Evolutionary conservation across 1,284 basidiomycete genomes (phyloP).

Genomic region (Cystobasidium slooffiae): DNA sequence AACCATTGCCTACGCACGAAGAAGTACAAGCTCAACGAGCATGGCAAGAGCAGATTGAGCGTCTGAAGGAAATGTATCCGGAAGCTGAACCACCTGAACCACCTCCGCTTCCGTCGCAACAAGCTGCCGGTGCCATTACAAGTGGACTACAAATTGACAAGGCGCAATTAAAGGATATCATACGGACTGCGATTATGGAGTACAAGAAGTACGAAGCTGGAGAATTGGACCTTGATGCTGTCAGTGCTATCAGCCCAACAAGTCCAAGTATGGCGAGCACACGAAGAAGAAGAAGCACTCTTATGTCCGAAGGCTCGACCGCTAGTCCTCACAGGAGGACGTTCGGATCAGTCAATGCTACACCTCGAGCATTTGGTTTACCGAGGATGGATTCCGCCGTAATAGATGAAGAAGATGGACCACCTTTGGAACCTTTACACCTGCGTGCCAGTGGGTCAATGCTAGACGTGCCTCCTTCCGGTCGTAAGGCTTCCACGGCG

Average conservation of each 20-base stretch:
- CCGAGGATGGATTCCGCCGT: slow-evolving; percentile 27
- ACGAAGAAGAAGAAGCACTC: neutral
- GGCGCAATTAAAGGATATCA: slow-evolving; percentile 19
- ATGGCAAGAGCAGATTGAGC: slow-evolving; percentile 36
- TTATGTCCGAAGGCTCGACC: neutral
- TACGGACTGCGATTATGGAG: slow-evolving; percentile 29
- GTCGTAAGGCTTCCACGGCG: neutral
- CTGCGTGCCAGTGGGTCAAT: neutral
- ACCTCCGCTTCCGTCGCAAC: slow-evolving; percentile 29
- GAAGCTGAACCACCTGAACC: slow-evolving; percentile 31
- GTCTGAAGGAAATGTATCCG: slow-evolving; percentile 28
- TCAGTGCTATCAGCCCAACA: neutral
- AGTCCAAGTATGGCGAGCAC: neutral
- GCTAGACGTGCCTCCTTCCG: neutral
- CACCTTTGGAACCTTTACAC: slow-evolving; percentile 9
- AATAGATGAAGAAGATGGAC: slow-evolving; percentile 36
- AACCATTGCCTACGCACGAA: slow-evolving; percentile 39
- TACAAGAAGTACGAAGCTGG: slow-evolving; percentile 22
- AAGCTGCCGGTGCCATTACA: neutral
- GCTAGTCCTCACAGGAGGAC: neutral
- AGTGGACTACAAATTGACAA: slow-evolving; percentile 14
- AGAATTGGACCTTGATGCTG: slow-evolving; percentile 11
- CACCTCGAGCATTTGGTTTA: neutral
- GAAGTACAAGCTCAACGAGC: slow-evolving; percentile 37
- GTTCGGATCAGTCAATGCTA: neutral